Base-by-base conservation (phyloP, 2,329 filamentous ascomycete species). In the Fusarium secorum region DNA sequence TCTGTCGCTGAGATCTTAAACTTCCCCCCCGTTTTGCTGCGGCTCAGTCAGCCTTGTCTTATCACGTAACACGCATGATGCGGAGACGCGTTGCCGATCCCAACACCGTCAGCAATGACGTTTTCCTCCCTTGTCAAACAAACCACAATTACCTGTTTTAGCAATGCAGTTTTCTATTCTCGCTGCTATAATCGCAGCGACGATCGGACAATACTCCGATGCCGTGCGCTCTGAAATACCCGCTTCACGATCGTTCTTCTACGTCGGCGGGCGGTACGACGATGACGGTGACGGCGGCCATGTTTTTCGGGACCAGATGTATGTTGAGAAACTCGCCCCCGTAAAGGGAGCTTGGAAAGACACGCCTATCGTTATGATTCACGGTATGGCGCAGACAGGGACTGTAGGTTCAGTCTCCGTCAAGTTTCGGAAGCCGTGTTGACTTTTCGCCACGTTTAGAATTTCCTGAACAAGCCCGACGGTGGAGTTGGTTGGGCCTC, bases 381-480 rank as follows among this genome's bases (percentile, higher is more conserved):
- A 75, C 9, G 73, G 73, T 18, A 60, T 68, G 49, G 73, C 68
- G 9, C 73, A 75, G 46, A 75, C 73, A 39, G 73, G 73, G 3
- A 75, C 65, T 2, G 73, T 75, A 17, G 44, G 73, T 30, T 30
- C 49, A 4, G 2, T 9, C 38, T 26, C 36, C 22, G 14, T 41
- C 7, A 18, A 13, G 17, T 35, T 10, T 45, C 46, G 36, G 42
- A 55, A 66, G 62, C 53, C 56, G 45, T 30, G 18, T 13, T n/a
- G n/a, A 18, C 10, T 15, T 49, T 18, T 20, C 8, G 10, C n/a
- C n/a, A 56, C 39, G 32, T 42, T 33, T 30, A 75, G 73, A 75
- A 75, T 35, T 75, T 74, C 28, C 41, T 75, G 22, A 75, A 75
- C 45, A 75, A 75, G 39, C 73, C 73, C 4, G 71, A 75, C 4